phyloP scores from a whole-genome alignment of 2,329 filamentous ascomycete species.

The Penicillium nordicum region DNA sequence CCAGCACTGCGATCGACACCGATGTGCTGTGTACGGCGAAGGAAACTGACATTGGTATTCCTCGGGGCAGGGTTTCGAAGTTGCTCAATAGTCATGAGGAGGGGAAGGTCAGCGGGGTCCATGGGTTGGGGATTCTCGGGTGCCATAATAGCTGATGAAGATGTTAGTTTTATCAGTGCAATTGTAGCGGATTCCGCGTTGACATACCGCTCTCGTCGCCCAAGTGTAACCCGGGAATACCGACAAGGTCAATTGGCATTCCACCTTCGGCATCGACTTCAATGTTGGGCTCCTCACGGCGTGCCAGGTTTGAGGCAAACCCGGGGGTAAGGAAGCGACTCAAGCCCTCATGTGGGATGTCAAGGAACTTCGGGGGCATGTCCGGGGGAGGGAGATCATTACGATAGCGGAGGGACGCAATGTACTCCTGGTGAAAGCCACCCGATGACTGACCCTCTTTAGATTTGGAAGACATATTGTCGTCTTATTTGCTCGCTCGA shows the following conservation, averaged over 20 bases:
- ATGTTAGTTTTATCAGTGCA: slow-evolving; percentile 10
- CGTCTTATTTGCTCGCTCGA: not conserved
- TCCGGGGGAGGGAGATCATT: slow-evolving; percentile 94
- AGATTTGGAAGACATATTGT: slow-evolving; percentile 38
- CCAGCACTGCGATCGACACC: slow-evolving; percentile 38
- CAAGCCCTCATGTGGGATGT: slow-evolving; percentile 91
- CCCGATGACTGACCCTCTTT: slow-evolving; percentile 40
- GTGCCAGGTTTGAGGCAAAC: slow-evolving; percentile 82
- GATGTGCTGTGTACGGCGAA: slow-evolving; percentile 95
- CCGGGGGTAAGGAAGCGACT: slow-evolving; percentile 85
- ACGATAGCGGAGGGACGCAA: slow-evolving; percentile 89
- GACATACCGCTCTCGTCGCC: slow-evolving; percentile 84
- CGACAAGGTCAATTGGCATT: slow-evolving; percentile 93
- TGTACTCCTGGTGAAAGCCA: slow-evolving; percentile 85
- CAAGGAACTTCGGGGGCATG: slow-evolving; percentile 91
- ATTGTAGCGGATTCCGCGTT: not conserved
- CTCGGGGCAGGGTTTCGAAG: slow-evolving; percentile 78
- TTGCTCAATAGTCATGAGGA: slow-evolving; percentile 78
- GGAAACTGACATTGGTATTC: slow-evolving; percentile 81
- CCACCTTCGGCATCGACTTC: slow-evolving; percentile 96
- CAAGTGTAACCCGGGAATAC: slow-evolving; percentile 90
- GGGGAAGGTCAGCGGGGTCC: slow-evolving; percentile 77
- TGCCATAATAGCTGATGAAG: slow-evolving; percentile 70
- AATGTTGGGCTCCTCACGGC: slow-evolving; percentile 92
- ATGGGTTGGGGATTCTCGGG: slow-evolving; percentile 66